Percentiles rank a stretch among this genome's conserved stretches.
phyloP scores from a whole-genome alignment of 1,139 yeast species.

The Pichia sp. region DNA sequence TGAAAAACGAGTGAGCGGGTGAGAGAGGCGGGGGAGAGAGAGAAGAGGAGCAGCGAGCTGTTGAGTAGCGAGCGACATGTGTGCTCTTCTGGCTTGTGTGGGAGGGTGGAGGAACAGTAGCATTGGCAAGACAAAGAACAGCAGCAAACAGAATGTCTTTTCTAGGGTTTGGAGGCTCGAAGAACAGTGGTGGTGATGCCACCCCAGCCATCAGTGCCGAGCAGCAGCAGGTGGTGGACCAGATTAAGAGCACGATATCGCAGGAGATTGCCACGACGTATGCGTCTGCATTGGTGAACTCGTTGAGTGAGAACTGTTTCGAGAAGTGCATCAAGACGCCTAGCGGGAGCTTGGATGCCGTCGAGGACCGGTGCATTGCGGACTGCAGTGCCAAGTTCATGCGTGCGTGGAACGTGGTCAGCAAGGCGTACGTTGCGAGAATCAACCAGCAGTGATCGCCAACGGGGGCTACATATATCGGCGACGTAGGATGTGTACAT shows the following conservation, averaged over 20 bases:
- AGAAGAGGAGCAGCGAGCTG: too few relatives aligned
- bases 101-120: too few relatives aligned
- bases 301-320: constrained; percentile 85
- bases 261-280: constrained; percentile 86
- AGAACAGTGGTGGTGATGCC: neutral
- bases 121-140: constrained; percentile 17
- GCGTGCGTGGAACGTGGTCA: constrained; percentile 85
- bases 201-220: constrained; percentile 14
- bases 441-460: constrained; percentile 36
- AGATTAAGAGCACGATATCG: constrained; percentile 67
- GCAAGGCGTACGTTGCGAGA: constrained; percentile 70
- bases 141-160: constrained; percentile 23
- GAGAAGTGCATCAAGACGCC: constrained; percentile 67
- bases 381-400: constrained; percentile 84
- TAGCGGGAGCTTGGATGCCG: constrained; percentile 35
- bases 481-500: neutral
- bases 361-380: constrained; percentile 58
- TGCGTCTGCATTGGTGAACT: constrained; percentile 82
- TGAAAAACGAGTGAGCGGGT: neutral
- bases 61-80: neutral
- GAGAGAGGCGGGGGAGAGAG: neutral
- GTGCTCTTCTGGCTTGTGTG: neutral
- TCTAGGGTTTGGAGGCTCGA: constrained; percentile 28
- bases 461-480: too few relatives aligned
- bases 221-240: constrained; percentile 41